A percentile compares a stretch with the other conserved stretches of the same genome.
Evolutionary conservation across 208 protist species (phyloP).

Genomic region (Leptomonas pyrrhocoris): DNA sequence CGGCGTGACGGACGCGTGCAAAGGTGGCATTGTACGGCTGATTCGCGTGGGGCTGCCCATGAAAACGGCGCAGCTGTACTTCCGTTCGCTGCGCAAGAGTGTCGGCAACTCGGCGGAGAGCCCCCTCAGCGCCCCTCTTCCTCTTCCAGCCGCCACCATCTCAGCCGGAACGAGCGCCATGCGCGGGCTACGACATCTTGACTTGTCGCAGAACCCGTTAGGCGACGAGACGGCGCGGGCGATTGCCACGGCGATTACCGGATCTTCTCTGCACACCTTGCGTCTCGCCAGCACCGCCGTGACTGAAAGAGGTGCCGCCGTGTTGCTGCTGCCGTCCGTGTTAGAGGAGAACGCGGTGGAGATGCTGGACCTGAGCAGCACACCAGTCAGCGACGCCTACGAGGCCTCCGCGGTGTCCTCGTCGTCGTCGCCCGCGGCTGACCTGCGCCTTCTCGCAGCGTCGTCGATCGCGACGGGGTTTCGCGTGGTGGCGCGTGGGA

Average conservation of each 20-base stretch:
- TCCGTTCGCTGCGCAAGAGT: conserved; percentile 44
- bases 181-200: conserved; percentile 42
- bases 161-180: not conserved
- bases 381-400: conserved; percentile 16
- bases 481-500: conserved; percentile 29
- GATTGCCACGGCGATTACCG: conserved; percentile 43
- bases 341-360: conserved; percentile 57
- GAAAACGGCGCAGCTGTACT: conserved; percentile 36
- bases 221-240: conserved; percentile 52
- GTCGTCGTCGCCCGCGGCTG: not conserved
- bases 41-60: conserved; percentile 31
- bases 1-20: conserved; percentile 53
- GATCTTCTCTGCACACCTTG: conserved; percentile 53
- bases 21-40: conserved; percentile 45
- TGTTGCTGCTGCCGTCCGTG: conserved; percentile 38
- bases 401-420: not conserved
- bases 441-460: conserved; percentile 20
- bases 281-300: conserved; percentile 57
- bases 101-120: conserved; percentile 2
- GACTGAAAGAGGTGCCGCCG: conserved; percentile 32
- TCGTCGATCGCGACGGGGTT: conserved; percentile 21
- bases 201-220: conserved; percentile 64
- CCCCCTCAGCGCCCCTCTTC: no score
- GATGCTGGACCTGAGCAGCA: conserved; percentile 64
- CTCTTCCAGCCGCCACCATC: not conserved